Base-by-base conservation (phyloP, 2,329 filamentous ascomycete species). In the Talaromyces funiculosus region DNA sequence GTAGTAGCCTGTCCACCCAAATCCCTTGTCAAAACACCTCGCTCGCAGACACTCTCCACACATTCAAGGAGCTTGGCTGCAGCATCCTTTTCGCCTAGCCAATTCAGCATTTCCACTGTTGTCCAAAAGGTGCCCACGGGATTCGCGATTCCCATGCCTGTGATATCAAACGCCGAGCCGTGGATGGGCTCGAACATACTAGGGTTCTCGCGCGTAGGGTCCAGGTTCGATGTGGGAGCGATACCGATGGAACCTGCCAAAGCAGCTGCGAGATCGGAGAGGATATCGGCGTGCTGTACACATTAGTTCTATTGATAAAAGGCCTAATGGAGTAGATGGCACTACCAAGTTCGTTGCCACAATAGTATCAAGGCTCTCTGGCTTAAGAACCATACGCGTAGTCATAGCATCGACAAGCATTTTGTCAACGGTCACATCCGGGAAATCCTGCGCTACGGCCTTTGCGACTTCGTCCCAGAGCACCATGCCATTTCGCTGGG, bases 221-320 rank as follows among this genome's bases (percentile, higher is more conserved):
- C 86, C 1, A 90, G 77, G 65, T 89, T 89, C 53, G 81, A 84
- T 0, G 86, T 89, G 3, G 87, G 86, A 3, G 87, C 87, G 61
- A 90, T 89, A 8, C 88, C 87, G 62, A 90, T 90, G 2, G 83
- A 86, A 0, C 87, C 87, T 2, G 87, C 87, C 6, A 90, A 76
- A 0, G 86, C 86, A 14, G 88, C 87, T 5, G 87, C 88, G 20
- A 90, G 77, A 67, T 90, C 87, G 0, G 86, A 88, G 4, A 90
- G 80, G 54, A 89, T 88, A 63, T 89, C 86, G 5, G 85, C 86
- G 72, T 82, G 70, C 68, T 75, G 49, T 29, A 33, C 0, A 42
- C 16, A n/a, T 57, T 40, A 58, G 37, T 33, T 53, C 18, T 31
- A 3, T 16, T 16, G n/a, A 59, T 3, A n/a, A 33, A 12, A 12